Evolutionary conservation across 2,329 filamentous ascomycete species (phyloP).

Genomic region (Alternaria metachromatica): DNA sequence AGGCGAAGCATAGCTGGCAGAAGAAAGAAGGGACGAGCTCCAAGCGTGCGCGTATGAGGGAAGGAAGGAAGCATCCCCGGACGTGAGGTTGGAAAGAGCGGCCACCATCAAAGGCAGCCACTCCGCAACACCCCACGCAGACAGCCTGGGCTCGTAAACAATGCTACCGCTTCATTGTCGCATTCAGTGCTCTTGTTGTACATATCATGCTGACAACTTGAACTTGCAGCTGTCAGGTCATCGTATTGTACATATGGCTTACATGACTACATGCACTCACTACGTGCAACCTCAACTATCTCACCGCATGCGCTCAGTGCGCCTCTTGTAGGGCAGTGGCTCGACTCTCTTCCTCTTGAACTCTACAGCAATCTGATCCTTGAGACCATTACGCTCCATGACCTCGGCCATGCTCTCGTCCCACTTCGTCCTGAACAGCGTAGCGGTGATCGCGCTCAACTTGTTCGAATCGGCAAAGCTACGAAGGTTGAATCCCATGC

Average conservation of each 20-base stretch:
- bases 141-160: neutral
- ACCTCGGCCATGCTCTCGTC: conserved; percentile 87
- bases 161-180: neutral
- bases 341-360: conserved; percentile 81
- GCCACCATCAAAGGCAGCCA: neutral
- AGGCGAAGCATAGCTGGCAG: neutral
- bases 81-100: conserved; percentile 3
- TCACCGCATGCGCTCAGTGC: conserved; percentile 57
- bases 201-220: neutral
- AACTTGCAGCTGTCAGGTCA: neutral
- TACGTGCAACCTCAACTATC: conserved; percentile 1
- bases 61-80: neutral
- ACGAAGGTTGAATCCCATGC: conserved; percentile 77
- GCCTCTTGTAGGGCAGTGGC: conserved; percentile 69
- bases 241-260: conserved; percentile 11
- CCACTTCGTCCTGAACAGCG: conserved; percentile 87
- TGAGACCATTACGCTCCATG: conserved; percentile 79
- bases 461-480: conserved; percentile 74
- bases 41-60: neutral
- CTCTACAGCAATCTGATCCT: conserved; percentile 77
- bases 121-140: neutral
- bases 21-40: neutral
- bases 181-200: neutral
- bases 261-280: conserved; percentile 14
- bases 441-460: conserved; percentile 78